Evolutionary conservation across 768 basidiomycete genomes (phyloP), one percentile per base, ranked within the genome.

Genomic region (Pleurotus sapidus): DNA sequence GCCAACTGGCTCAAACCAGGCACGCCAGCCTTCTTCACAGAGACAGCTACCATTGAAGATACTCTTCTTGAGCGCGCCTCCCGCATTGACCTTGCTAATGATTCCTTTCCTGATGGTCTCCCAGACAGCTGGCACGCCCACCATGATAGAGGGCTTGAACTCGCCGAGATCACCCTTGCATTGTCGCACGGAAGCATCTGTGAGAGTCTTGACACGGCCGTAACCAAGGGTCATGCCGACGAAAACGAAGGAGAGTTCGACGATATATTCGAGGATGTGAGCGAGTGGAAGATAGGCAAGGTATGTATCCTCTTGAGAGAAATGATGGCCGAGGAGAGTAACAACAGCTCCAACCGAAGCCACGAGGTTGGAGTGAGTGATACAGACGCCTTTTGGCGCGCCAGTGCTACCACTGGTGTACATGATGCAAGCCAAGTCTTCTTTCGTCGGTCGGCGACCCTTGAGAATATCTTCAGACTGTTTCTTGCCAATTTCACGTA

Each of bases 81-180:
- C 74, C 3, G 82, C 66, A 57, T 92, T 83, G 54, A 98, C 87
- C 72, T 94, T 93, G 59, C 79, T 69, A 8, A 94, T 65, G 67
- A 99, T 95, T 30, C 95, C 95, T 76, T 99, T 99, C 58, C 95
- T 87, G 62, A 98, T 98, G 55, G 85, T 88, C 73, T 99, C 96
- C 94, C 94, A 99, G 0, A 98, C 91, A 2, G 95, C 92, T 1
- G 96, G 96, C 1, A 98, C 96, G 53, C 94, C 96, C 53, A 93
- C 84, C 83, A 98, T 87, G 72, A 97, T 87, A n/a, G 86, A 81
- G 5, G 96, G 96, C 43, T 78, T 74, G 78, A 97, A 91, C 11
- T 86, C 80, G 53, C 79, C 77, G 65, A 99, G 84, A 68, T 98
- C 96, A 49, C 96, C 96, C 57, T 88, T 82, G 67, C 81, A 82